A percentile compares a stretch with the other conserved stretches of the same genome.
Evolutionary conservation across 768 basidiomycete genomes (phyloP).

Genomic region (Mycena vitilis): DNA sequence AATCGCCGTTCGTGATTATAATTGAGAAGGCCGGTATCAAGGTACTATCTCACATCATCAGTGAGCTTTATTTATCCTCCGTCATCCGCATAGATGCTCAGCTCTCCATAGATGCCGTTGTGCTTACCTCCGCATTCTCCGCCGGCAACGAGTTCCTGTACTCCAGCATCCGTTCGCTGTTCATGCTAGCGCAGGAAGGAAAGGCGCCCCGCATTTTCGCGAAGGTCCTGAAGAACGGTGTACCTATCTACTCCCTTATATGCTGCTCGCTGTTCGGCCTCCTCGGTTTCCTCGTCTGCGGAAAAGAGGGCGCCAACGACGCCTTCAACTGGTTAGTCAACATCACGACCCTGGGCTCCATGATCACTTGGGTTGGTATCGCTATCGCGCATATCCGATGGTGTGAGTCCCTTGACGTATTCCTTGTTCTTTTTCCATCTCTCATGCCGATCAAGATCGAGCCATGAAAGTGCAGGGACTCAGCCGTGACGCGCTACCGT

Average conservation of each 20-base stretch:
- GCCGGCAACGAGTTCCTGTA: slow-evolving; percentile 64
- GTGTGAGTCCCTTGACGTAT: slow-evolving; percentile 1
- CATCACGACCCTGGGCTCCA: slow-evolving; percentile 42
- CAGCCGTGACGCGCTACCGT: slow-evolving; percentile 36
- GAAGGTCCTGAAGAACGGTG: slow-evolving; percentile 45
- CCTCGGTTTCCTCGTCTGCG: slow-evolving; percentile 54
- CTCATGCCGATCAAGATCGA: slow-evolving; percentile 30
- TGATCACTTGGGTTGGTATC: slow-evolving; percentile 58
- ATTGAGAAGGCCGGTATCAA: slow-evolving; percentile 58
- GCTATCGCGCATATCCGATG: slow-evolving; percentile 54
- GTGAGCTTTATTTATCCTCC: slow-evolving; percentile 21
- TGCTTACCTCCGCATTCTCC: slow-evolving; percentile 67
- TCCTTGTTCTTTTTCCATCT: slow-evolving; percentile 5
- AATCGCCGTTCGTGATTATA: slow-evolving; percentile 57
- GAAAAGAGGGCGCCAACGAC: slow-evolving; percentile 46
- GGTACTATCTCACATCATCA: slow-evolving; percentile 54
- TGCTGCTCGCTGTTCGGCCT: slow-evolving; percentile 48
- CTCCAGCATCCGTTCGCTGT: slow-evolving; percentile 59
- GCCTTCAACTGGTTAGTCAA: slow-evolving; percentile 57
- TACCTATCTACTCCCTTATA: slow-evolving; percentile 52
- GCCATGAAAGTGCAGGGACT: slow-evolving; percentile 50
- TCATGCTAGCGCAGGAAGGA: slow-evolving; percentile 63
- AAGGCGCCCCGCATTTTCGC: slow-evolving; percentile 64
- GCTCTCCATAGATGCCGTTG: slow-evolving; percentile 41
- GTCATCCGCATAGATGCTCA: neutral